Conservation (phyloP, 2,329 filamentous ascomycete species). For the Aureobasidium namibiae region DNA sequence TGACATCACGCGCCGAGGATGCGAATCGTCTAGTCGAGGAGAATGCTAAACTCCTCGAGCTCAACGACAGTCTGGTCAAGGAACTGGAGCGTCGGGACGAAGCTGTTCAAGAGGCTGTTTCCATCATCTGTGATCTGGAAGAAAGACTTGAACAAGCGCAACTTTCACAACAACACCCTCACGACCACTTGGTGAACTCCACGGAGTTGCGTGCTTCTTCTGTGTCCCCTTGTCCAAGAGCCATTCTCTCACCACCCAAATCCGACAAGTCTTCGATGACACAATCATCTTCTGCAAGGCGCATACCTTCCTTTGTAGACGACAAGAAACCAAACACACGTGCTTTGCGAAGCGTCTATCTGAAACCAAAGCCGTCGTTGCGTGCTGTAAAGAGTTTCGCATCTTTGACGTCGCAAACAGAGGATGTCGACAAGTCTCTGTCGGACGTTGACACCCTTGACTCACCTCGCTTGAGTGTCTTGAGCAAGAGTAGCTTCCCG, state of each 20-base stretch:
- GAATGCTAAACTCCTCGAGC: constrained; percentile 43
- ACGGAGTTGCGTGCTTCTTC: neutral
- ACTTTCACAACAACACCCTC: neutral
- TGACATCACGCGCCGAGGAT: constrained; percentile 45
- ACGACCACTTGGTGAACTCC: no score
- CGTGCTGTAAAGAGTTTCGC: constrained; percentile 28
- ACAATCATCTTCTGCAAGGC: constrained; percentile 14
- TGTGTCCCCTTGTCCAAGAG: neutral
- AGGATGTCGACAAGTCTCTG: constrained; percentile 20
- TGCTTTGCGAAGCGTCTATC: constrained; percentile 28
- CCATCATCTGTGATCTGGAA: constrained; percentile 60
- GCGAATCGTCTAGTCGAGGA: constrained; percentile 17
- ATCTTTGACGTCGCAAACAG: constrained; percentile 25
- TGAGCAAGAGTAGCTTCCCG: constrained; percentile 32
- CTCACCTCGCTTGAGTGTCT: constrained; percentile 27
- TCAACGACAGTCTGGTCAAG: constrained; percentile 50
- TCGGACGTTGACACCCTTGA: constrained; percentile 21
- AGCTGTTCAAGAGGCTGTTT: constrained; percentile 61
- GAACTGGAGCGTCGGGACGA: constrained; percentile 62
- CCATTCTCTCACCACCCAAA: neutral
- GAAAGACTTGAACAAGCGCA: constrained; percentile 27
- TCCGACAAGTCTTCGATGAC: neutral
- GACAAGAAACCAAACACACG: constrained; percentile 26
- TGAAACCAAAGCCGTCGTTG: constrained; percentile 23
- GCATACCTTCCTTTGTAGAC: constrained; percentile 25